A percentile compares a stretch with the other conserved stretches of the same genome.
phyloP scores from a whole-genome alignment of 2,329 filamentous ascomycete species.

The Paraconiothyrium brasiliense region DNA sequence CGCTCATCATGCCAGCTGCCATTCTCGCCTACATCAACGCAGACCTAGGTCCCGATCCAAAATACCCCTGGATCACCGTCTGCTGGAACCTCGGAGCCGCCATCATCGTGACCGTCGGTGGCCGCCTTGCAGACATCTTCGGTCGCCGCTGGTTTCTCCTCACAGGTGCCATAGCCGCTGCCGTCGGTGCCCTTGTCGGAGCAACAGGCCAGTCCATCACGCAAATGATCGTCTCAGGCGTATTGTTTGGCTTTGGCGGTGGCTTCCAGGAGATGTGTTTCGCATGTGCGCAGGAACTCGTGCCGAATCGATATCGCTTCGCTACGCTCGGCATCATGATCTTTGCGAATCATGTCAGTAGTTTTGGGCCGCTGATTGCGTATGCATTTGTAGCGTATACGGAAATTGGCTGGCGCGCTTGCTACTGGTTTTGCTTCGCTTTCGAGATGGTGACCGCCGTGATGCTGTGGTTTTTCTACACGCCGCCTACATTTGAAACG shows the following conservation, averaged over 20 bases:
- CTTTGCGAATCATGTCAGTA: conserved; percentile 45
- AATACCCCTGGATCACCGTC: conserved; percentile 50
- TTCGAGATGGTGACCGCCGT: conserved; percentile 37
- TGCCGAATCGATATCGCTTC: conserved; percentile 41
- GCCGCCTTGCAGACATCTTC: conserved; percentile 33
- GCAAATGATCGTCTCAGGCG: conserved; percentile 37
- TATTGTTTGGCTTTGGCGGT: conserved; percentile 35
- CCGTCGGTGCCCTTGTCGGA: conserved; percentile 36
- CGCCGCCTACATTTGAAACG: conserved; percentile 40
- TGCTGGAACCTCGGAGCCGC: conserved; percentile 41
- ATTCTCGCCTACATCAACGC: conserved; percentile 48
- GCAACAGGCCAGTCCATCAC: conserved; percentile 35
- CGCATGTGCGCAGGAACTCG: conserved; percentile 37
- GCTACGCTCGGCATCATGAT: conserved; percentile 43
- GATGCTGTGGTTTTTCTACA: conserved; percentile 45
- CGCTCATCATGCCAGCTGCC: conserved; percentile 48
- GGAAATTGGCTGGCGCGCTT: conserved; percentile 40
- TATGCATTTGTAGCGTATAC: conserved; percentile 47
- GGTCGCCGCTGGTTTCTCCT: conserved; percentile 50
- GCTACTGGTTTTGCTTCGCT: conserved; percentile 48
- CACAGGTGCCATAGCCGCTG: conserved; percentile 30
- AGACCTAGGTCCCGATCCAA: conserved; percentile 46
- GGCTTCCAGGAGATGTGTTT: conserved; percentile 40
- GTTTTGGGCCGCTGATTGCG: conserved; percentile 41
- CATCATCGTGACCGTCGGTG: conserved; percentile 48